Evolutionary conservation across 148 eudicot species (phyloP).

Genomic region (Chenopodium formosanum): DNA sequence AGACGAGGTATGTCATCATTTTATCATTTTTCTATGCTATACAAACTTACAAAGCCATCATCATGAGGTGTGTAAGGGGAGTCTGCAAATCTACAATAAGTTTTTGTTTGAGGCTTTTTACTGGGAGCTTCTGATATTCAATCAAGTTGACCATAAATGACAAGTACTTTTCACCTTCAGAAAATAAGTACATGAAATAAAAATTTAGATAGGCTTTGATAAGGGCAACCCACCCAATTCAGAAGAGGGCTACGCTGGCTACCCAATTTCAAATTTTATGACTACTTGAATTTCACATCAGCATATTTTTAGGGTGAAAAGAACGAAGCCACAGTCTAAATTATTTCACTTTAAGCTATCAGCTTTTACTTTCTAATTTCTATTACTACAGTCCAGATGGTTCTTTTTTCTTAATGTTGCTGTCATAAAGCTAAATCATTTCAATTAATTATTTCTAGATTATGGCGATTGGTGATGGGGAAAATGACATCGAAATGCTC

Average conservation of each 20-base stretch:
- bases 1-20: conserved; percentile 48
- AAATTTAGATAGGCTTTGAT: not conserved
- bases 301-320: not conserved
- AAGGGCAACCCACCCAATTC: not conserved
- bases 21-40: not conserved
- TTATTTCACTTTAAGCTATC: not conserved
- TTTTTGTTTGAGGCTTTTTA: not conserved
- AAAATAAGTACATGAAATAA: not conserved
- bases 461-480: conserved; percentile 96
- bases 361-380: not conserved
- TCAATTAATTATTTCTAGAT: conserved; percentile 37
- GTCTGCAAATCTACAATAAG: not conserved
- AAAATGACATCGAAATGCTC: conserved; percentile 94
- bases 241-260: no score
- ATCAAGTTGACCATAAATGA: not conserved
- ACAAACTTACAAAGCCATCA: not conserved
- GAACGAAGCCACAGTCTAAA: not conserved
- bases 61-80: not conserved
- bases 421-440: not conserved
- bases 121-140: not conserved
- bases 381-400: no score
- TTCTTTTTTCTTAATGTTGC: not conserved
- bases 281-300: not conserved
- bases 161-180: not conserved
- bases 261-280: not conserved